Percentiles rank a stretch among this genome's conserved stretches.
phyloP scores from a whole-genome alignment of 139 green algal genomes.

The Pseudopediastrum boryanum region DNA sequence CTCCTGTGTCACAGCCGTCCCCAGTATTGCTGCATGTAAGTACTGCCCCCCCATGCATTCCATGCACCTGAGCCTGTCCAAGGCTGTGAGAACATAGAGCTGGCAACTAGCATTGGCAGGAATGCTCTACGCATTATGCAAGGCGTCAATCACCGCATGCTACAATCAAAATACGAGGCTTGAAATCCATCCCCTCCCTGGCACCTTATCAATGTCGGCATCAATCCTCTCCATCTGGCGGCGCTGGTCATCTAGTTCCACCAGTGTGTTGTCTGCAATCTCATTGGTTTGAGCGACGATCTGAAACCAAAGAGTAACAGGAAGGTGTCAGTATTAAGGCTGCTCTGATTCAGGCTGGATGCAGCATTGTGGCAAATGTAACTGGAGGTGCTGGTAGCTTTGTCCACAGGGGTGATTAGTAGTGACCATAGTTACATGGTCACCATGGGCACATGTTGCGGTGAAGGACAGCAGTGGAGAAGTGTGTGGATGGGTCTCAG shows the following conservation, averaged over 20 bases:
- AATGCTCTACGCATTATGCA: neutral
- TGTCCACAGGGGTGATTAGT: neutral
- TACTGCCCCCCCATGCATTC: neutral
- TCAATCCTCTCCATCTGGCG: slow-evolving; percentile 44
- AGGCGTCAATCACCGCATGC: neutral
- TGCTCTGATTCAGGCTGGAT: neutral
- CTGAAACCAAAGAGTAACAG: too few species aligned
- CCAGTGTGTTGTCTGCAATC: slow-evolving; percentile 44
- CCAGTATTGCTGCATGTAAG: neutral
- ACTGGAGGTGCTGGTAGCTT: neutral
- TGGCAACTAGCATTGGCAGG: neutral
- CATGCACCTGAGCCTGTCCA: neutral
- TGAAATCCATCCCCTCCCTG: neutral
- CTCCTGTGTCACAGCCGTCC: too few species aligned
- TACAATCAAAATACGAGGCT: neutral
- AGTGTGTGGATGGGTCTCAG: neutral
- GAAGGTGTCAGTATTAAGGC: too few species aligned
- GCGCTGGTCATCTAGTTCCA: slow-evolving; percentile 42
- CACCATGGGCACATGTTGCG: neutral
- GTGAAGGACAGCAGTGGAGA: neutral
- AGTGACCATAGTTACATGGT: too few species aligned
- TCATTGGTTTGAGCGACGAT: slow-evolving; percentile 52
- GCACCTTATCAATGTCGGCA: slow-evolving; percentile 42
- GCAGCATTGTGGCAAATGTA: neutral
- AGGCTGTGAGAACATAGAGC: neutral